phyloP scores from a whole-genome alignment of 345 rosid species.

The Brassica nigra region DNA sequence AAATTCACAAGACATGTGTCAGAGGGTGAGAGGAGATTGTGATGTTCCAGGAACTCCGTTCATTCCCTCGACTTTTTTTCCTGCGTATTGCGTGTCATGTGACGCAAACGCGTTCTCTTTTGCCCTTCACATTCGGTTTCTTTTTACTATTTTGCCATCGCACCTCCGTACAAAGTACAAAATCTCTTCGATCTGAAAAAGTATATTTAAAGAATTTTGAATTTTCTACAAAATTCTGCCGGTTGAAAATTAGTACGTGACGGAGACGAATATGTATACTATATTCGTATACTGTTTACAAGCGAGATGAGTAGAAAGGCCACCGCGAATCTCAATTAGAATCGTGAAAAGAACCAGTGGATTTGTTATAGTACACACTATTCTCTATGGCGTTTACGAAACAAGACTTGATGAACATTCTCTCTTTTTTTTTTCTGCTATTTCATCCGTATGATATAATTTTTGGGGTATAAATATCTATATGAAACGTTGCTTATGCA shows the following conservation, averaged over 20 bases:
- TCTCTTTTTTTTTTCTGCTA: too few species aligned
- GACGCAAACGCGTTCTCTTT: constrained; percentile 36
- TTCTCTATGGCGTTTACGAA: too few species aligned
- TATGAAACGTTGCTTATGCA: too few species aligned
- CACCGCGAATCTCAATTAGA: too few species aligned
- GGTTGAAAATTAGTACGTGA: not conserved
- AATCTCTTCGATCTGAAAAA: not conserved
- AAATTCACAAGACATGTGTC: constrained; percentile 1
- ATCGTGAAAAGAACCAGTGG: too few species aligned
- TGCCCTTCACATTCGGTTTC: not conserved
- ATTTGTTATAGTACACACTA: too few species aligned
- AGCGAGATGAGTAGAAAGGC: too few species aligned
- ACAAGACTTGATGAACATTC: too few species aligned
- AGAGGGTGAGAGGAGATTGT: not conserved
- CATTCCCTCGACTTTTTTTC: not conserved
- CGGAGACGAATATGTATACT: too few species aligned
- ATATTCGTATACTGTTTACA: too few species aligned
- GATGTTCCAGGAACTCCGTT: constrained; percentile 23
- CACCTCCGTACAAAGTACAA: constrained; percentile 8
- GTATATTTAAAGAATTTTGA: not conserved
- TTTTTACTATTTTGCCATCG: constrained; percentile 2
- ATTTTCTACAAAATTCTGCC: not conserved
- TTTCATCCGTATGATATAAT: too few species aligned
- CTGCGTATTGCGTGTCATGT: constrained; percentile 1
- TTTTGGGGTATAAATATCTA: too few species aligned